A percentile compares a stretch with the other conserved stretches of the same genome.
These are phyloP conservation scores for Dendryphion nanum DNA, from an alignment of 2,329 filamentous ascomycete species.

Conservation along the genomic window DNA sequence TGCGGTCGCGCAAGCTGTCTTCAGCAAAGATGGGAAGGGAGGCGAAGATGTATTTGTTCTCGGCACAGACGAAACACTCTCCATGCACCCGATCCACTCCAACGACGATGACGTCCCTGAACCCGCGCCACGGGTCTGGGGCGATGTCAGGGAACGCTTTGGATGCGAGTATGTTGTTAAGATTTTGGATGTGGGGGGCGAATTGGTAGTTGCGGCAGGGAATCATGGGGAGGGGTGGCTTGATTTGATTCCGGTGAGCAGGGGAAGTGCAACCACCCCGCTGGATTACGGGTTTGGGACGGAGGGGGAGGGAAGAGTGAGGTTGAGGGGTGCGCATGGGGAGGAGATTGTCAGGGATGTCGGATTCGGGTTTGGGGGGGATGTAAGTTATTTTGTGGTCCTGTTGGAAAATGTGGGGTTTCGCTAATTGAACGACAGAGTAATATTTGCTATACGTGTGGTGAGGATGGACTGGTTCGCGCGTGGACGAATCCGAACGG, in stretches of 20 bases:
- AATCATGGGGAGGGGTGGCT: conserved; percentile 58
- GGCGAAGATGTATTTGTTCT: conserved; percentile 61
- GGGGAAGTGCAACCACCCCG: too few species aligned
- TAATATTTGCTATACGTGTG: conserved; percentile 50
- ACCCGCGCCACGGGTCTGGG: conserved; percentile 52
- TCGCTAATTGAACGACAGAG: conserved; percentile 19
- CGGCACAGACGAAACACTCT: conserved; percentile 75
- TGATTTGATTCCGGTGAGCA: too few species aligned
- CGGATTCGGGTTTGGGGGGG: too few species aligned
- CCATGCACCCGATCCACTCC: conserved; percentile 69
- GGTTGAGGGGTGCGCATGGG: conserved; percentile 43
- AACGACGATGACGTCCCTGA: conserved; percentile 58
- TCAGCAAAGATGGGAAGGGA: conserved; percentile 51
- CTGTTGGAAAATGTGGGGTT: not conserved
- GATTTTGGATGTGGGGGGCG: conserved; percentile 60
- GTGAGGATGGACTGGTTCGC: conserved; percentile 49
- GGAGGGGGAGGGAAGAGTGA: not conserved
- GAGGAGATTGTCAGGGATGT: conserved; percentile 50
- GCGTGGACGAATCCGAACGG: conserved; percentile 39
- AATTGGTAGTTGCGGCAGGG: conserved; percentile 64
- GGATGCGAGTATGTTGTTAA: conserved; percentile 73
- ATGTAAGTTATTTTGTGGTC: too few species aligned
- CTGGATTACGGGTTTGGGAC: not conserved
- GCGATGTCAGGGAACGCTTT: conserved; percentile 66
- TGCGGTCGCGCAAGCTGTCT: conserved; percentile 73